phyloP scores from a whole-genome alignment of 169 alveolate genomes.

The Cryptosporidium andersoni region DNA sequence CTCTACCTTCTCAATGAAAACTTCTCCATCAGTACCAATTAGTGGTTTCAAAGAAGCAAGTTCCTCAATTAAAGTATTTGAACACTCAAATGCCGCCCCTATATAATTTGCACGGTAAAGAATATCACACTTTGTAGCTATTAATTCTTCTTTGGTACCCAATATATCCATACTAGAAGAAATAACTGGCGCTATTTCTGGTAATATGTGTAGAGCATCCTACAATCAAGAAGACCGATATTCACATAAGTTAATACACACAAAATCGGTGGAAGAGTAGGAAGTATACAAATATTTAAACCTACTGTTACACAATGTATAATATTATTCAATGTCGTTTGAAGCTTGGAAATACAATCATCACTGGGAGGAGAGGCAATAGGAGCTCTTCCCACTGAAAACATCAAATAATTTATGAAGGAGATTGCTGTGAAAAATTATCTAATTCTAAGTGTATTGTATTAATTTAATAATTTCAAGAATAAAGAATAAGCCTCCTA shows the following conservation, averaged over 20 bases:
- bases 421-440: too few species aligned
- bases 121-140: constrained; percentile 20
- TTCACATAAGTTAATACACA: neutral
- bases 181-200: constrained; percentile 36
- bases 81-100: constrained; percentile 37
- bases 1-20: constrained; percentile 1
- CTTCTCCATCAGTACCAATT: constrained; percentile 1
- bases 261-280: neutral
- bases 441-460: too few species aligned
- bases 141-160: neutral
- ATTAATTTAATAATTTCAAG: too few species aligned
- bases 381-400: constrained; percentile 28
- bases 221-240: constrained; percentile 2
- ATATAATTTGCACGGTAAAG: constrained; percentile 55
- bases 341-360: constrained; percentile 51
- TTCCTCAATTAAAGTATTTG: constrained; percentile 9
- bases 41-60: constrained; percentile 10
- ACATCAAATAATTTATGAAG: neutral
- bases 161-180: neutral
- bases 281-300: neutral
- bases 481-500: too few species aligned
- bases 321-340: constrained; percentile 40
- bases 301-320: constrained; percentile 58
- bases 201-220: constrained; percentile 54
- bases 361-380: constrained; percentile 32